Base-by-base conservation (phyloP, 129 eudicot species). In the Mikania micrantha region DNA sequence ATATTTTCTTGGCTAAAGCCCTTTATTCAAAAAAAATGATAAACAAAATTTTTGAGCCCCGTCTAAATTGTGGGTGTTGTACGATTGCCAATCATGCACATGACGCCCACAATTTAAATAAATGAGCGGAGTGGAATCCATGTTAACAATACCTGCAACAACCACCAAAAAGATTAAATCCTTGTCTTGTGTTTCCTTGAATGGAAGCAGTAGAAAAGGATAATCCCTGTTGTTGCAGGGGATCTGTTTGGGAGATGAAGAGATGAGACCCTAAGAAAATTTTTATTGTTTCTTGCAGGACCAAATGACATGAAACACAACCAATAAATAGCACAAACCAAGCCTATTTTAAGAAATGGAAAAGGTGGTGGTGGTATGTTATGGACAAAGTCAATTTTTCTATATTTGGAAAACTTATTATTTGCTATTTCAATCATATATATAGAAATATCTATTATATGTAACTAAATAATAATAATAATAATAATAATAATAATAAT, bases 121-220 rank as follows among this genome's bases (percentile, higher is more conserved):
- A 28, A 28, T 28, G 13, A 35, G 4, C 28, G 10, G 21, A 58
- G 29, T 34, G 29, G 9, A 2, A 53, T 7, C 4, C 20, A 21
- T 56, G 11, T 16, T 13, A 25, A 41, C 12, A 13, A 16, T 63
- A 73, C 72, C 78, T 74, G 38, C 78, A 64, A 42, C 78, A 74
- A 64, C 78, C 40, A 52, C 54, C 5, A 64, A 60, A 27, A 31
- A 44, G 69, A 72, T 60, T 29, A 21, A 4, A 64, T 20, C 72
- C 78, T 64, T 74, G 72, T 27, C 78, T 71, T 71, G 68, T 42
- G 27, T 53, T 70, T 70, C 75, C 75, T 70, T 70, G 19, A 35
- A 52, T 22, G 67, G 75, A 70, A 70, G 75, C 1, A 13, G 15
- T 53, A 29, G 56, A 57, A 15, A 64, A 74, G 78, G 72, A 64